Base-by-base conservation (phyloP, 2,329 filamentous ascomycete genomes). In the Bipolaris sorokiniana region DNA sequence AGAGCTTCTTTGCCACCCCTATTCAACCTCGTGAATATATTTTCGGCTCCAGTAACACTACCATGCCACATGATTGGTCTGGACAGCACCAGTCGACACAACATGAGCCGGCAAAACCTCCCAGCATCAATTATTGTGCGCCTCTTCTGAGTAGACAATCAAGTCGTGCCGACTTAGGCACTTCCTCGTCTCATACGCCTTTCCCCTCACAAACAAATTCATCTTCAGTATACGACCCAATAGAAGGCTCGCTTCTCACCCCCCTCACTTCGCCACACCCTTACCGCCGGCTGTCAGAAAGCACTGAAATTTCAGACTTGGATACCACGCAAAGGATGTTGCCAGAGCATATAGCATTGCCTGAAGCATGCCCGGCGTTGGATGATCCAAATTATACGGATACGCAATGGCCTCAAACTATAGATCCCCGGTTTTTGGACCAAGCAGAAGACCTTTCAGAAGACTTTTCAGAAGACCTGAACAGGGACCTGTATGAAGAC, bases 121-220 rank as follows among this genome's bases (percentile, higher is more conserved):
- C 44, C 31, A n/a, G n/a, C 16, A 53, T 36, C 10, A 38, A 31
- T 3, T 28, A 44, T 33, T 16, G 6, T 31, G 26, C 45, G 15
- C 18, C 49, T 11, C 18, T 23, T n/a, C 53, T 48, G 28, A 59
- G 51, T n/a, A 55, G 53, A 3, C 48, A 52, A 16, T 36, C 48
- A 23, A 59, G 56, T 45, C 49, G 20, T 7, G 38, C 51, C 11
- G 33, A 18, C 2, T 40, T 48, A 9, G 37, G 51, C 15, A 15
- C 42, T 10, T 11, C 36, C 6, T 38, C 56, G n/a, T 59, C 56
- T 3, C 34, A 23, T 59, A 56, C n/a, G 4, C 16, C 6, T 16
- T 9, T 5, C 22, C 48, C 3, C 31, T 31, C 37, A 13, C 23
- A 48, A 3, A 48, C 51, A 10, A 16, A 26, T 18, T 34, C 52